phyloP scores from a whole-genome alignment of 1,284 basidiomycete genomes.

The Apiotrichum gracile region DNA sequence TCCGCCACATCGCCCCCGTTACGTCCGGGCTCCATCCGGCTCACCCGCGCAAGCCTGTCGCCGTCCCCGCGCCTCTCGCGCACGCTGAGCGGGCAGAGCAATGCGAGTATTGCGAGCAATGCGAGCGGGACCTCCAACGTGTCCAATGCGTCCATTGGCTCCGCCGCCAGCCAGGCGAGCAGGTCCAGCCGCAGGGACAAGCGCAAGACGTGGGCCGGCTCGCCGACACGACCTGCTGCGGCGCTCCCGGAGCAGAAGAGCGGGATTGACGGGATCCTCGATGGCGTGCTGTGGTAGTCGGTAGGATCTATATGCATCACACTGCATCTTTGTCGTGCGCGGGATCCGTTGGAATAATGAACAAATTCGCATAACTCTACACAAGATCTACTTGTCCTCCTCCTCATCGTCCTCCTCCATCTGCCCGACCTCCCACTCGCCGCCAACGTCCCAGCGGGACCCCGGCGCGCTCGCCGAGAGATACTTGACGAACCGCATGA shows the following conservation, averaged over 20 bases:
- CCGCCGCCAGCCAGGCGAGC: not conserved
- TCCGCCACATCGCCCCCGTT: not conserved
- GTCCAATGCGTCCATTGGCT: not conserved
- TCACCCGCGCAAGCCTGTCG: not conserved
- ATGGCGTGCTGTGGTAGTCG: not conserved
- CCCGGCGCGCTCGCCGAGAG: conserved; percentile 79
- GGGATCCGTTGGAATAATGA: not conserved
- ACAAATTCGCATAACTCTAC: not conserved
- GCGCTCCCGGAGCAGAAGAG: too few species aligned
- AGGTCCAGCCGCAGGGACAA: not conserved
- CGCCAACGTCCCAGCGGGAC: conserved; percentile 82
- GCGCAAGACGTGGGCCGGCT: not conserved
- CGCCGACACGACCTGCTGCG: not conserved
- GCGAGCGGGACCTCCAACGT: too few species aligned
- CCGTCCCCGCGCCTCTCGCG: not conserved
- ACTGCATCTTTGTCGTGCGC: too few species aligned
- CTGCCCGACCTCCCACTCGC: conserved; percentile 71
- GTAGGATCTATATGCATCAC: too few species aligned
- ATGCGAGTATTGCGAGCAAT: not conserved
- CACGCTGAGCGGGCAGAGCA: not conserved
- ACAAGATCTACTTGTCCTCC: conserved; percentile 3
- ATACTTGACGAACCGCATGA: conserved; percentile 91
- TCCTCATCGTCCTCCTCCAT: conserved; percentile 49
- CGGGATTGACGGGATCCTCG: not conserved
- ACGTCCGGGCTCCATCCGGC: not conserved